phyloP scores from a whole-genome alignment of 495 filamentous ascomycete species.

The Acidiella bohemica region DNA sequence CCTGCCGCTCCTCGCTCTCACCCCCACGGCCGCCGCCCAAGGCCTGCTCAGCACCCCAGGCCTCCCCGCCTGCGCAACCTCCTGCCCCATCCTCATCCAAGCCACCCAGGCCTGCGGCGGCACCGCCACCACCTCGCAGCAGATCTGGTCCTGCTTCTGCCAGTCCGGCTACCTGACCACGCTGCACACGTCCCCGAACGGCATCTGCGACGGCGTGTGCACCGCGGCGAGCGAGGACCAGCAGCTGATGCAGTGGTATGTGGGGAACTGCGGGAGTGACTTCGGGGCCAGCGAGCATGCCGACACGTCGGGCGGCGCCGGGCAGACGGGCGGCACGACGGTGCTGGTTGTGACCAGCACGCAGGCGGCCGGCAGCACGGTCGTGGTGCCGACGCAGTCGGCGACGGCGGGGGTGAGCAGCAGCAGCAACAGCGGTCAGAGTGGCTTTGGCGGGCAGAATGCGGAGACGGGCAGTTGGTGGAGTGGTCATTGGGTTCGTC shows the following conservation, averaged over 20 bases:
- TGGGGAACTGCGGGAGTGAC: constrained; percentile 17
- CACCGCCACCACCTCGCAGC: constrained; percentile 23
- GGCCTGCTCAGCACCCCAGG: constrained; percentile 24
- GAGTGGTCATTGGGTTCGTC: constrained; percentile 4
- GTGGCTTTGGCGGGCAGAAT: not conserved
- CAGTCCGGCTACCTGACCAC: constrained; percentile 32
- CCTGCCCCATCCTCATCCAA: constrained; percentile 33
- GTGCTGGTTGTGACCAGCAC: not conserved
- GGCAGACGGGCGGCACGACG: not conserved
- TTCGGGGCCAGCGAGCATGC: constrained; percentile 10
- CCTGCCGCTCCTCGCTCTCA: constrained; percentile 10
- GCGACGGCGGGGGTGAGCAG: not conserved
- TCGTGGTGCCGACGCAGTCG: not conserved
- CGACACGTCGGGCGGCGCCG: not conserved
- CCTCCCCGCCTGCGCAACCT: constrained; percentile 39
- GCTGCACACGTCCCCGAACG: constrained; percentile 28
- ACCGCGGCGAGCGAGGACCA: constrained; percentile 27
- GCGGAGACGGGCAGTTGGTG: not conserved
- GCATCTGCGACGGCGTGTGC: constrained; percentile 31
- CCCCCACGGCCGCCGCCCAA: constrained; percentile 14
- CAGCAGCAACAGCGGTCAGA: not conserved
- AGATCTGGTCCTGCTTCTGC: constrained; percentile 45
- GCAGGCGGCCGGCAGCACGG: not conserved
- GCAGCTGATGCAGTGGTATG: constrained; percentile 39
- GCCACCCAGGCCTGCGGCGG: constrained; percentile 35